phyloP scores from a whole-genome alignment of 306 rosid species.

The Quillaja saponaria region DNA sequence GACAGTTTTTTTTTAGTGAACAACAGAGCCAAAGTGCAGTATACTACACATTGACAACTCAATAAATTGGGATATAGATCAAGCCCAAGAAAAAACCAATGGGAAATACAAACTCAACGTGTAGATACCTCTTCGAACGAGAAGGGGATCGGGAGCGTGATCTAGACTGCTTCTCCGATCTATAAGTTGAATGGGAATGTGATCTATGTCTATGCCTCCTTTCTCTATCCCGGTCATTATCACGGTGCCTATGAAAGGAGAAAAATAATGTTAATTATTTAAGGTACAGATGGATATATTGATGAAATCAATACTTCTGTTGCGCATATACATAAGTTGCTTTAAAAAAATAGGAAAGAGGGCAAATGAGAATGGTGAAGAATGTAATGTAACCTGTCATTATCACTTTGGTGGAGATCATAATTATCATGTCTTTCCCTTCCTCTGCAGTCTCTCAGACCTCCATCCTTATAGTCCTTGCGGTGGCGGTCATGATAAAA shows the following conservation, averaged over 20 bases:
- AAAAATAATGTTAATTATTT: not conserved
- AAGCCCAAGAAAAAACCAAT: constrained; percentile 24
- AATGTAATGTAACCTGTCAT: constrained; percentile 54
- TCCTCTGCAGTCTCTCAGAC: constrained; percentile 47
- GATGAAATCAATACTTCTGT: not conserved
- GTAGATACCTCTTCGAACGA: constrained; percentile 49
- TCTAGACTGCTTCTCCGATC: constrained; percentile 50
- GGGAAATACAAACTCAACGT: constrained; percentile 18
- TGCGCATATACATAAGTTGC: not conserved
- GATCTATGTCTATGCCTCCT: constrained; percentile 50
- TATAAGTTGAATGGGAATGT: constrained; percentile 45
- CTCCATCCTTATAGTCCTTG: constrained; percentile 51
- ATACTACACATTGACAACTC: too few relatives aligned
- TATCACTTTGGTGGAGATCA: constrained; percentile 39
- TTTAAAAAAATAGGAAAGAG: not conserved
- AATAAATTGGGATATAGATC: not conserved
- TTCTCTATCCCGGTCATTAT: constrained; percentile 51
- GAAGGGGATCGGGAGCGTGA: constrained; percentile 61
- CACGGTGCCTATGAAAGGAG: constrained; percentile 44
- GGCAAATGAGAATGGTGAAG: constrained; percentile 10
- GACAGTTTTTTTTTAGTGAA: too few relatives aligned
- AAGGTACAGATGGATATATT: constrained; percentile 14
- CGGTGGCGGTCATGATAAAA: constrained; percentile 34
- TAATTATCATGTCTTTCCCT: constrained; percentile 40
- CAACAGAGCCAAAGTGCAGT: too few relatives aligned